Evolutionary conservation across 257 asterid genomes (phyloP).

Genomic region (Solanum gracilifrons): DNA sequence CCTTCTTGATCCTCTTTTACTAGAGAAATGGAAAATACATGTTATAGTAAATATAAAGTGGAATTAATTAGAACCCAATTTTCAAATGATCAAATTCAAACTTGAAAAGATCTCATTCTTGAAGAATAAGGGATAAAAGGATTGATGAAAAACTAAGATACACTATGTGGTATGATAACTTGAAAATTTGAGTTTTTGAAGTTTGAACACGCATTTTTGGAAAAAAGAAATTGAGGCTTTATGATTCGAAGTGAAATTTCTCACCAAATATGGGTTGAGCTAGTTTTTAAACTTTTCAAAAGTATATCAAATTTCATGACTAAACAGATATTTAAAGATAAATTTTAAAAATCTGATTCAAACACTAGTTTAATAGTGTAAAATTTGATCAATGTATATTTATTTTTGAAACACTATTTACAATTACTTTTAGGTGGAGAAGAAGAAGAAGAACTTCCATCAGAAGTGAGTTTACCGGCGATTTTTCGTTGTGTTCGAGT

Average conservation of each 20-base stretch:
- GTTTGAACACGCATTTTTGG: background rate
- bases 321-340: background rate
- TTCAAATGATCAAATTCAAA: background rate
- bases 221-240: background rate
- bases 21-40: background rate
- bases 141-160: background rate
- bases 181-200: background rate
- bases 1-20: background rate
- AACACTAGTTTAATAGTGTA: background rate
- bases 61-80: background rate
- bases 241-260: background rate
- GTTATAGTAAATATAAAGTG: background rate
- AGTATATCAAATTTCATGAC: background rate
- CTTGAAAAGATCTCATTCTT: background rate
- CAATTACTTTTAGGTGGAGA: background rate
- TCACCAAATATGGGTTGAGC: background rate
- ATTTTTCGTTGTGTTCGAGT: conserved; percentile 52
- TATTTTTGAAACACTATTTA: background rate
- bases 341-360: background rate
- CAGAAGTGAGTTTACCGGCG: conserved; percentile 46
- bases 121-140: background rate
- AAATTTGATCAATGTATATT: background rate
- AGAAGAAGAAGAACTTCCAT: conserved; percentile 45
- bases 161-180: background rate
- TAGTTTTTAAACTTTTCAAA: background rate